Evolutionary conservation across 1,284 basidiomycete species (phyloP).

Genomic region (Sporisorium graminicola): DNA sequence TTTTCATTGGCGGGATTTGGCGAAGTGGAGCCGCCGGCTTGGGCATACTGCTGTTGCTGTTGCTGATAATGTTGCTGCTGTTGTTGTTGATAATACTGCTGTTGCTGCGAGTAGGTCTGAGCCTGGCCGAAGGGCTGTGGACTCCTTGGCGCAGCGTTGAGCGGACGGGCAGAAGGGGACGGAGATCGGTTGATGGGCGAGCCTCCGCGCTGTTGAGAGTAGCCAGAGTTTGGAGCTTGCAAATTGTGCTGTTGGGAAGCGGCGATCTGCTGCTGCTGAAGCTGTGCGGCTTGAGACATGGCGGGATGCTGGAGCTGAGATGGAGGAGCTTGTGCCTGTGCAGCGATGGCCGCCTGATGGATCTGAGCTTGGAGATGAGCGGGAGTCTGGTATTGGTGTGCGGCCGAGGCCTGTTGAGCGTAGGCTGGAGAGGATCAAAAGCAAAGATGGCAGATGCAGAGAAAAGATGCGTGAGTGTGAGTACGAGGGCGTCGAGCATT

Average conservation of each 20-base stretch:
- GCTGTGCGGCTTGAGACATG: constrained; percentile 61
- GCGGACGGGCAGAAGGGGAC: constrained; percentile 44
- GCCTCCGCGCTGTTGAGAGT: constrained; percentile 18
- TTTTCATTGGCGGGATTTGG: constrained; percentile 67
- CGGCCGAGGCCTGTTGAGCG: constrained; percentile 50
- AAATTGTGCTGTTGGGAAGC: constrained; percentile 44
- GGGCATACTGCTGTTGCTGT: constrained; percentile 32
- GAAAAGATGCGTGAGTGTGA: background rate
- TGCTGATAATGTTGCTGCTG: constrained; percentile 34
- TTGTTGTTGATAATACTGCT: constrained; percentile 34
- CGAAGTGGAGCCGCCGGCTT: constrained; percentile 34
- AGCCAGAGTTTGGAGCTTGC: constrained; percentile 43
- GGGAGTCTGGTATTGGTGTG: constrained; percentile 43
- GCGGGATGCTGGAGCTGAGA: constrained; percentile 64
- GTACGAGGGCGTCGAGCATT: background rate
- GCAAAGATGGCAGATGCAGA: background rate
- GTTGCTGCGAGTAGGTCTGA: constrained; percentile 41
- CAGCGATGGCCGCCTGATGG: constrained; percentile 61
- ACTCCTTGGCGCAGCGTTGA: constrained; percentile 31
- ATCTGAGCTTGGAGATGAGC: constrained; percentile 62
- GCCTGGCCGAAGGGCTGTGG: constrained; percentile 45
- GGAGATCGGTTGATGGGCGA: constrained; percentile 46
- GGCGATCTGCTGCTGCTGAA: constrained; percentile 63
- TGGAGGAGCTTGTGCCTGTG: constrained; percentile 63
- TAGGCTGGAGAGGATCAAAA: constrained; percentile 42